Evolutionary conservation across 441 rosid genomes (phyloP).

Genomic region (Francoa sonchifolia): DNA sequence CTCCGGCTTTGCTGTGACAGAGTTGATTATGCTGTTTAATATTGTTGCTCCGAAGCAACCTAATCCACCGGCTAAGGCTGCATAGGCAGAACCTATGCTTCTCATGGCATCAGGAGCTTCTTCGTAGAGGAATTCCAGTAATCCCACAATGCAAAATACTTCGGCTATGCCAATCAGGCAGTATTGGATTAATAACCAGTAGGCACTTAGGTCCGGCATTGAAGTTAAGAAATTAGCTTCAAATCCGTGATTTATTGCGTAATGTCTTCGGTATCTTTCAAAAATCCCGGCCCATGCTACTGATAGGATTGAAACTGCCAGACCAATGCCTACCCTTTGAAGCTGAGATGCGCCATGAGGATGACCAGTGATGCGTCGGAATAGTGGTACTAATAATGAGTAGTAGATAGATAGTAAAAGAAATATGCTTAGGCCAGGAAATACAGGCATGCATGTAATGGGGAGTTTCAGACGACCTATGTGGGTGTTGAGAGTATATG

Average conservation of each 20-base stretch:
- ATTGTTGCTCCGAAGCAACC: conserved; percentile 74
- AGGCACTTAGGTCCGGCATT: conserved; percentile 66
- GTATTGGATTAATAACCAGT: conserved; percentile 80
- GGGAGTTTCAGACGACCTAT: conserved; percentile 69
- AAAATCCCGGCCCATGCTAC: conserved; percentile 68
- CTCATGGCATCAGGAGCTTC: conserved; percentile 98
- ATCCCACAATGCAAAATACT: conserved; percentile 73
- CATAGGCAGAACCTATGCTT: conserved; percentile 87
- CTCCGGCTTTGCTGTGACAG: conserved; percentile 36
- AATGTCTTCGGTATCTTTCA: conserved; percentile 66
- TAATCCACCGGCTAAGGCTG: conserved; percentile 79
- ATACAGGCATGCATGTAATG: conserved; percentile 87
- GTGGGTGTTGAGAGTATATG: conserved; percentile 66
- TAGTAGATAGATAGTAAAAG: conserved; percentile 67
- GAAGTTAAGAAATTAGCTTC: conserved; percentile 40
- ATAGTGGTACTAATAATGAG: conserved; percentile 57
- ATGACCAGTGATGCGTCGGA: conserved; percentile 61
- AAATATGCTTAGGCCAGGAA: conserved; percentile 79
- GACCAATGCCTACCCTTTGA: conserved; percentile 82
- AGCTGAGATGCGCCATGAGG: conserved; percentile 96
- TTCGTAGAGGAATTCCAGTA: conserved; percentile 74
- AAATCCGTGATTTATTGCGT: conserved; percentile 52
- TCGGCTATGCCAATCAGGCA: conserved; percentile 86
- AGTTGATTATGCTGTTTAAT: conserved; percentile 59
- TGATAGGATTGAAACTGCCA: conserved; percentile 55